Percentiles rank a stretch among this genome's conserved stretches.
Conservation (phyloP, 2,329 filamentous ascomycete species). For the Talaromyces piceae region DNA sequence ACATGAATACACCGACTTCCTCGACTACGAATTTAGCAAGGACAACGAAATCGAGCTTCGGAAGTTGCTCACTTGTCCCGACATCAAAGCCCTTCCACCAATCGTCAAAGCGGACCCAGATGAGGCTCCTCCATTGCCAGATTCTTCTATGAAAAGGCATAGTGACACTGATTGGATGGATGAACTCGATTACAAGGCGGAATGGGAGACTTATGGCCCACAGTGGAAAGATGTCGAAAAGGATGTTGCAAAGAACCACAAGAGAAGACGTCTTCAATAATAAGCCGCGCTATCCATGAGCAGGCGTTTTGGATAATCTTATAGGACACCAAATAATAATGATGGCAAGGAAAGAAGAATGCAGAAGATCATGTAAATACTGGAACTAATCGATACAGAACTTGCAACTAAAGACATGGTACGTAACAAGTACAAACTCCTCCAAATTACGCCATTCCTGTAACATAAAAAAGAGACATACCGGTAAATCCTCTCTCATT, state of each 20-base stretch:
- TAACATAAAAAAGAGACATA: background rate
- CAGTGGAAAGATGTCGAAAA: constrained; percentile 22
- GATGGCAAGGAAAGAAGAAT: background rate
- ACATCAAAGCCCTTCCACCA: constrained; percentile 11
- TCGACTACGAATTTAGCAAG: constrained; percentile 40
- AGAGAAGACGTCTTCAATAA: constrained; percentile 22
- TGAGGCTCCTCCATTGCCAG: constrained; percentile 16
- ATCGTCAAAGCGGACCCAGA: constrained; percentile 15
- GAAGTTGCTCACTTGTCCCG: constrained; percentile 14
- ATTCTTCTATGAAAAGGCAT: constrained; percentile 25
- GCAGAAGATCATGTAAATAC: background rate
- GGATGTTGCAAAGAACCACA: constrained; percentile 22
- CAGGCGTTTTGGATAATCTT: too few relatives aligned
- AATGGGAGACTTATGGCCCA: constrained; percentile 44
- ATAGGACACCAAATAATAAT: too few relatives aligned
- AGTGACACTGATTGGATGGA: constrained; percentile 39
- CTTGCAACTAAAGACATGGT: background rate
- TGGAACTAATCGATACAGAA: background rate
- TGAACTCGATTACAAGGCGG: constrained; percentile 37
- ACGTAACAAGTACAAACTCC: constrained; percentile 1
- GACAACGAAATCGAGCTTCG: constrained; percentile 41
- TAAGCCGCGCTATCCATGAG: background rate
- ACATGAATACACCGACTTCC: constrained; percentile 38
- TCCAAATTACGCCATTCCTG: constrained; percentile 1
- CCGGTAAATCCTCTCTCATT: background rate